These are phyloP conservation scores for Niebla homalea DNA, from an alignment of 495 filamentous ascomycete species.

Conservation along the genomic window DNA sequence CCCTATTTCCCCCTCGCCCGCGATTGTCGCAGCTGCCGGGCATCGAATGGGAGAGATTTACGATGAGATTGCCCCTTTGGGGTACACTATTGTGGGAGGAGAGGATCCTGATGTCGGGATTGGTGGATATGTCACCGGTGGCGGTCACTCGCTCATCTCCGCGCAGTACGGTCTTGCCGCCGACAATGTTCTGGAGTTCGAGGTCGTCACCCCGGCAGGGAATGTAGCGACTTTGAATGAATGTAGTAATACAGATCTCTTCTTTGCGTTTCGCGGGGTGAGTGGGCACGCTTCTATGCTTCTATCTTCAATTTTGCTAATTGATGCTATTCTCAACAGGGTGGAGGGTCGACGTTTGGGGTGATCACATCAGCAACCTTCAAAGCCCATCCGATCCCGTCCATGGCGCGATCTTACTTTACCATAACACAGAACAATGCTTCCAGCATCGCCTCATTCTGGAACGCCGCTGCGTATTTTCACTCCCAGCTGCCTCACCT, in stretches of 20 bases:
- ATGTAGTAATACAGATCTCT: constrained; percentile 42
- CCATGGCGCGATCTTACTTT: constrained; percentile 20
- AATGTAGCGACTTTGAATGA: constrained; percentile 36
- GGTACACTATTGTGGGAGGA: constrained; percentile 26
- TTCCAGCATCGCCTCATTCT: background rate
- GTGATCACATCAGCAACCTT: constrained; percentile 31
- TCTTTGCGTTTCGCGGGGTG: constrained; percentile 42
- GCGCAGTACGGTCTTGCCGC: constrained; percentile 22
- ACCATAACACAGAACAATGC: constrained; percentile 18
- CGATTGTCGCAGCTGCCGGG: constrained; percentile 26
- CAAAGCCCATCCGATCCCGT: constrained; percentile 25
- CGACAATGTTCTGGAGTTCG: constrained; percentile 31
- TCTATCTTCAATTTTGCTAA: background rate
- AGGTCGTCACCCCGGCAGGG: constrained; percentile 46
- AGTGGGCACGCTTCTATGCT: background rate
- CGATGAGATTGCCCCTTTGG: constrained; percentile 15
- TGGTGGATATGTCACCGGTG: constrained; percentile 31
- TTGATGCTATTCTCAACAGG: background rate
- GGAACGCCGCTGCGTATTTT: background rate
- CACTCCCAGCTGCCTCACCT: background rate
- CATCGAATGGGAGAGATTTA: constrained; percentile 28
- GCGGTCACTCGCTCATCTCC: constrained; percentile 22
- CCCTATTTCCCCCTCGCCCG: no score
- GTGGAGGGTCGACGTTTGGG: constrained; percentile 33
- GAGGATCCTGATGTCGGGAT: constrained; percentile 20